Evolutionary conservation across 1,139 yeast species (phyloP), one percentile per base, ranked within the genome.

Genomic region (Saccharomyces hybrid): DNA sequence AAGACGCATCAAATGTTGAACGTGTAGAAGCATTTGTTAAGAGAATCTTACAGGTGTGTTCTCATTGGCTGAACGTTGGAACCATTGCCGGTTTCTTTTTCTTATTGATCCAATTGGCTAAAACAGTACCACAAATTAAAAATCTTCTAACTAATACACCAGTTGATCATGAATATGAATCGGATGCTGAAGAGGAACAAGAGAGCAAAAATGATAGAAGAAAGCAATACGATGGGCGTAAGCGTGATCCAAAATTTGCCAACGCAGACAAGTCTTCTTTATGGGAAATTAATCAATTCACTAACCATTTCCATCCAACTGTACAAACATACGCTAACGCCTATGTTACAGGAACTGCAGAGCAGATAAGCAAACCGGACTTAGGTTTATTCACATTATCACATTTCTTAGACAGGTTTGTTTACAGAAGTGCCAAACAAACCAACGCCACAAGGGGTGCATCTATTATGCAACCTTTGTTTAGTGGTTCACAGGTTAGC

Each of bases 391-490:
- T 84, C 71, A 84, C 96, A 0, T 76, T 93, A 60, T 77, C 89
- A 27, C 98, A 91, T 71, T 93, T 93, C 80, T 78, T 93, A 74
- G 97, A 93, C 71, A 82, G 96, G 70, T 93, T 95, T 74, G 97
- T 95, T 42, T 93, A 93, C 75, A 86, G 88, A 73, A 90, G 90
- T 68, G 90, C 97, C 52, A 89, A 88, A 73, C 86, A 83, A 65
- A 88, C 85, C 71, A 77, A 84, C 25, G 65, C 71, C 20, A 75
- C 85, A 38, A 85, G 88, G 68, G 98, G 98, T 65, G 77, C 86
- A 3, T 88, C 97, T 51, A 91, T 93, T 69, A 95, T 95, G 98
- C 99, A 93, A 76, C 98, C 99, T 51, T 77, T 95, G 59, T 58
- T 57, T 51, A 95, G 96, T 50, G 98, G 98, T 56, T 81, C 85